Percentiles rank a stretch among this genome's conserved stretches.
Evolutionary conservation across 495 filamentous ascomycete genomes (phyloP).

Genomic region (Penicillium psychrofluorescens): DNA sequence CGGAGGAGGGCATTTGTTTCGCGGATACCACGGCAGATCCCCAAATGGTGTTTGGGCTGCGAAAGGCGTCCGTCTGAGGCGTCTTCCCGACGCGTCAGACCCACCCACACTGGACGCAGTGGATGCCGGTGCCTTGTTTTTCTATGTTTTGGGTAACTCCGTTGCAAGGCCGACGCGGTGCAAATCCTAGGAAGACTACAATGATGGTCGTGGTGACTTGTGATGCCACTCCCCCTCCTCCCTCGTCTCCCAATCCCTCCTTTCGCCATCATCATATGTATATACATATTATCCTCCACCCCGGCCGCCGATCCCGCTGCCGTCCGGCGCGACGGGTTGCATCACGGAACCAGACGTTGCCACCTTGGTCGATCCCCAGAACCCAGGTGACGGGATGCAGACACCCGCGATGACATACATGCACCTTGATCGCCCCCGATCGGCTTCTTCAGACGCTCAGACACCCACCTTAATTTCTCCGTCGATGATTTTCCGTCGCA

Average conservation of each 20-base stretch:
- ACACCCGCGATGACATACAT: background rate
- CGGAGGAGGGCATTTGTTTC: conserved; percentile 40
- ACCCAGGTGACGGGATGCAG: no score
- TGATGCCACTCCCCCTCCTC: background rate
- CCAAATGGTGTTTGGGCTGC: conserved; percentile 34
- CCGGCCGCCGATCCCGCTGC: no score
- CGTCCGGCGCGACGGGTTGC: no score
- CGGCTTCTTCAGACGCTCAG: background rate
- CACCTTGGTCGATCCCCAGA: no score
- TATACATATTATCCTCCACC: no score
- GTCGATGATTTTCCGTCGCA: background rate
- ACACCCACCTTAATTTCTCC: background rate
- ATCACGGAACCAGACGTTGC: no score
- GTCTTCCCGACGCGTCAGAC: conserved; percentile 4
- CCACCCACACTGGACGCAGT: no score
- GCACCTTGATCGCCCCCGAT: background rate
- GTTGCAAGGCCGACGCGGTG: no score
- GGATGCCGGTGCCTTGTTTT: background rate
- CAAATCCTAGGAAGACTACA: no score
- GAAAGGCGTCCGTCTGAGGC: conserved; percentile 4
- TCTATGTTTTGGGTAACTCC: background rate
- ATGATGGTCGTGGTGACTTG: background rate
- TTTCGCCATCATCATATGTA: no score
- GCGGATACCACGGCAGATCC: conserved; percentile 39
- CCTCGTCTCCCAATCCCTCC: no score